phyloP scores from a whole-genome alignment of 805 yeast genomes.

The Candida ulmi region DNA sequence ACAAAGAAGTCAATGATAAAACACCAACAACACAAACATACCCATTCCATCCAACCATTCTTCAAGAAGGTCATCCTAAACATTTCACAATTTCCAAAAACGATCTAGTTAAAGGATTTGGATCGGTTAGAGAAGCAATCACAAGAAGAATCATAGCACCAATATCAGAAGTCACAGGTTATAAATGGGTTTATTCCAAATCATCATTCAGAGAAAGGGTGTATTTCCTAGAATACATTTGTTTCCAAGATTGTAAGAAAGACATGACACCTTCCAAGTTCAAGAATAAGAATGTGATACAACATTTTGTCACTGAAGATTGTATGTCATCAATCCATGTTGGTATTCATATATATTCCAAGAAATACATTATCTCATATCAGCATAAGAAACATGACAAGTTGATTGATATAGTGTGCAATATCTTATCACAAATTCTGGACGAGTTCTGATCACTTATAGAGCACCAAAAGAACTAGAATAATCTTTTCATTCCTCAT shows the following conservation, averaged over 20 bases:
- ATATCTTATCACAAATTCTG: constrained; percentile 15
- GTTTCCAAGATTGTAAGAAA: constrained; percentile 19
- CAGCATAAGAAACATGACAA: constrained; percentile 16
- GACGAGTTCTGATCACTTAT: constrained; percentile 3
- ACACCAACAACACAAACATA: constrained; percentile 19
- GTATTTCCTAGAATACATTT: constrained; percentile 17
- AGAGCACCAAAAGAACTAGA: too few species aligned
- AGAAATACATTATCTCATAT: constrained; percentile 17
- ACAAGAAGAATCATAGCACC: constrained; percentile 14
- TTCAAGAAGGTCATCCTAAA: constrained; percentile 14
- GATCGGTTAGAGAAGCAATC: constrained; percentile 17
- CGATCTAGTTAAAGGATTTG: constrained; percentile 14
- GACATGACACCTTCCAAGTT: constrained; percentile 18
- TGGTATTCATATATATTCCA: constrained; percentile 17
- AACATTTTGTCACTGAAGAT: constrained; percentile 10
- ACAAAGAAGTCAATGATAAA: constrained; percentile 12
- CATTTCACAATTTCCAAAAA: constrained; percentile 15
- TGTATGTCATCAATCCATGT: constrained; percentile 16
- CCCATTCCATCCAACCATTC: constrained; percentile 15
- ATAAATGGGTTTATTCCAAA: constrained; percentile 20
- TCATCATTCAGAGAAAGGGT: constrained; percentile 17
- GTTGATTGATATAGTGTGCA: constrained; percentile 17
- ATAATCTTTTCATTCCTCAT: too few species aligned
- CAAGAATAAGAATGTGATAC: constrained; percentile 5
- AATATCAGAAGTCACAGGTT: constrained; percentile 18